Evolutionary conservation across 495 filamentous ascomycete genomes (phyloP).

Genomic region (Penicillium turbatum): DNA sequence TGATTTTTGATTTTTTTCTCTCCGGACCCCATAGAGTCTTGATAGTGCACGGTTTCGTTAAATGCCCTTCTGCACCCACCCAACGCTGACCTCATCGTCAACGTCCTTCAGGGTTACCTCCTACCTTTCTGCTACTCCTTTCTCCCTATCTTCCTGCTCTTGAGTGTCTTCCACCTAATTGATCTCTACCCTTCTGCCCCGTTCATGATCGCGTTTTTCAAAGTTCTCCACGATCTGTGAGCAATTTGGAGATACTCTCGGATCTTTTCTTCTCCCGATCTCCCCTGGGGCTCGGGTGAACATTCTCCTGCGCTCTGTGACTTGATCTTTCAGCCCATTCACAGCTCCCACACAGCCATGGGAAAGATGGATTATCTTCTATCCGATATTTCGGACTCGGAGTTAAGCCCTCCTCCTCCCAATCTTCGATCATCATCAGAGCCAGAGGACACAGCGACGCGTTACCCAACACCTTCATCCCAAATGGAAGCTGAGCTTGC

Average conservation of each 20-base stretch:
- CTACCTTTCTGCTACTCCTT: constrained; percentile 27
- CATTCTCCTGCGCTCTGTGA: constrained; percentile 6
- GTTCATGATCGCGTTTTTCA: constrained; percentile 3
- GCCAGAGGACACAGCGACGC: constrained; percentile 37
- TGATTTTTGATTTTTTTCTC: constrained; percentile 3
- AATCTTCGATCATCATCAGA: constrained; percentile 54
- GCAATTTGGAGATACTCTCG: background rate
- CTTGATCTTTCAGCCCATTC: constrained; percentile 8
- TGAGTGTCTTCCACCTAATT: constrained; percentile 7
- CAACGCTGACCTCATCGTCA: constrained; percentile 34
- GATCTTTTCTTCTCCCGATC: background rate
- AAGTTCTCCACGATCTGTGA: background rate
- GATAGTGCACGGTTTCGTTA: constrained; percentile 1
- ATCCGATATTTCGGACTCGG: constrained; percentile 52
- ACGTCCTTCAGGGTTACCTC: background rate
- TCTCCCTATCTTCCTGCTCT: constrained; percentile 16
- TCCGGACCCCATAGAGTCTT: background rate
- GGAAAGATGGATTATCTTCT: constrained; percentile 26
- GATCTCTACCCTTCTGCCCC: constrained; percentile 8
- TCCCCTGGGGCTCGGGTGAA: constrained; percentile 2
- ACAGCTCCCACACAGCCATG: constrained; percentile 25
- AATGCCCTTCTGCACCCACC: constrained; percentile 16
- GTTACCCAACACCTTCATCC: constrained; percentile 54
- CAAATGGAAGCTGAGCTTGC: constrained; percentile 33
- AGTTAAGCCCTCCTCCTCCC: constrained; percentile 50